A percentile compares a stretch with the other conserved stretches of the same genome.
Conservation (phyloP, 495 filamentous ascomycete genomes). For the Penicillium alfredii region DNA sequence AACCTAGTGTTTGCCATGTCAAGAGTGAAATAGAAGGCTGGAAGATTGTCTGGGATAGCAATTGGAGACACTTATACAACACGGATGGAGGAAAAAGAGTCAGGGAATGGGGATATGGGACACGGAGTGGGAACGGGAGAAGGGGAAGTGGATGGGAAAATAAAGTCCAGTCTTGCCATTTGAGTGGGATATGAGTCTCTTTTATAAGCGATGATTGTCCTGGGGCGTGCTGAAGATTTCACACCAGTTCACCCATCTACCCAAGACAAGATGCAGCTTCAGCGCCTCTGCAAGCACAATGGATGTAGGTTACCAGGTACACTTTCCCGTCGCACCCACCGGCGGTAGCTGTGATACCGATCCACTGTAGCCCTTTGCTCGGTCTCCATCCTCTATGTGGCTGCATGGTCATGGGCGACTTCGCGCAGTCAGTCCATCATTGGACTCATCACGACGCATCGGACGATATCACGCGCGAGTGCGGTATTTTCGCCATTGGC, state of each 20-base stretch:
- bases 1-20: background rate
- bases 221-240: background rate
- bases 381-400: background rate
- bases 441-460: background rate
- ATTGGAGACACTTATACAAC: background rate
- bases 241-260: background rate
- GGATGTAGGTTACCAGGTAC: background rate
- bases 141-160: background rate
- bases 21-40: background rate
- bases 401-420: background rate
- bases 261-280: too few species aligned
- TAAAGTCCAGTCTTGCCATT: background rate
- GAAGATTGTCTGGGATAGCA: background rate
- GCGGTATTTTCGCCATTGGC: background rate
- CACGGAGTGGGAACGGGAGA: background rate
- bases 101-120: background rate
- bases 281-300: too few species aligned
- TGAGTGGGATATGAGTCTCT: background rate
- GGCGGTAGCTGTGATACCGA: background rate
- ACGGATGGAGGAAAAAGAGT: background rate
- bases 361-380: background rate
- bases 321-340: background rate
- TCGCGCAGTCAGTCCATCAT: background rate
- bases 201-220: background rate
- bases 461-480: background rate